phyloP scores from a whole-genome alignment of 306 rosid species.

The Urtica urens region DNA sequence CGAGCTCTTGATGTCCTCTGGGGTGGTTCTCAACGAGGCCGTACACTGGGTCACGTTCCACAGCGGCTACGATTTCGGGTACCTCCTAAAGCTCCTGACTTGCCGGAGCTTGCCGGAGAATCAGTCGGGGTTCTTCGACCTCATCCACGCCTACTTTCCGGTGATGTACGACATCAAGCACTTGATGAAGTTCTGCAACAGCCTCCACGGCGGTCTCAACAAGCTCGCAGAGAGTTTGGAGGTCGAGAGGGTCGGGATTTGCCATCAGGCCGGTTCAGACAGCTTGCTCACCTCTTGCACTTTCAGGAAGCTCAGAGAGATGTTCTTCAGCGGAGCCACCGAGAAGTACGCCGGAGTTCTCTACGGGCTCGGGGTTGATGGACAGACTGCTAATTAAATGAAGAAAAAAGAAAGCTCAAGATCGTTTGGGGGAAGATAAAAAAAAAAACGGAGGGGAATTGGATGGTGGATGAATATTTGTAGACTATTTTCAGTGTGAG shows the following conservation, averaged over 20 bases:
- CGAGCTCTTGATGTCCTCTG: constrained; percentile 59
- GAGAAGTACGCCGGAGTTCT: constrained; percentile 53
- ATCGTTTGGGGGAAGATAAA: background rate
- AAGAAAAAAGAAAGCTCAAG: background rate
- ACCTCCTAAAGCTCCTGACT: constrained; percentile 52
- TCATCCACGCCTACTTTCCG: constrained; percentile 48
- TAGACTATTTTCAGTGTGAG: constrained; percentile 42
- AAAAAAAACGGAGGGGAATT: constrained; percentile 11
- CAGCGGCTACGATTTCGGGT: constrained; percentile 62
- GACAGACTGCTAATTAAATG: constrained; percentile 48
- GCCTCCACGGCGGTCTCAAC: constrained; percentile 66
- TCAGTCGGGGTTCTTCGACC: constrained; percentile 39
- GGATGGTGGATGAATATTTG: constrained; percentile 27
- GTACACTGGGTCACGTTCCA: constrained; percentile 58
- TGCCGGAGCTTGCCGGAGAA: constrained; percentile 37
- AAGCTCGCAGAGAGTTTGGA: constrained; percentile 61
- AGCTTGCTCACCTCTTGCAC: constrained; percentile 44
- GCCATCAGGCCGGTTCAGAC: constrained; percentile 74
- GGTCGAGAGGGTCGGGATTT: constrained; percentile 53
- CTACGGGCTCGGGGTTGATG: constrained; percentile 58
- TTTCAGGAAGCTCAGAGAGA: constrained; percentile 51
- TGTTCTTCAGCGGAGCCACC: constrained; percentile 45
- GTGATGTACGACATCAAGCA: constrained; percentile 56
- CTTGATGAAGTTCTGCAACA: constrained; percentile 65
- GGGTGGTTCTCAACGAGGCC: constrained; percentile 38